Percentiles rank a stretch among this genome's conserved stretches.
phyloP scores from a whole-genome alignment of 768 basidiomycete genomes.

The Xerocomellus chrysenteron region DNA sequence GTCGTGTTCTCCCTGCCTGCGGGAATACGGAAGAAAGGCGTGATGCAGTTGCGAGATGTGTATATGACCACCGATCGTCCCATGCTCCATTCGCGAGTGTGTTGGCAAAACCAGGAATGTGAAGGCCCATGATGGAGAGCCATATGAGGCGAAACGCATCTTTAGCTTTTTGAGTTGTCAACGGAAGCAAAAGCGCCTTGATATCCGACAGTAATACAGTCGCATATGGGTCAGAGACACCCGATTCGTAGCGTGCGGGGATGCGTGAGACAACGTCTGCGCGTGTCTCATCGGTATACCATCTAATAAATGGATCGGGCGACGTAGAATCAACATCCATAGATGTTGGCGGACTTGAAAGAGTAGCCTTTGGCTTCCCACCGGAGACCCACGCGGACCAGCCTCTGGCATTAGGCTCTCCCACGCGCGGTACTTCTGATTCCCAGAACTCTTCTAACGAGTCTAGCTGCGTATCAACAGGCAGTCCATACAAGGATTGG shows the following conservation, averaged over 20 bases:
- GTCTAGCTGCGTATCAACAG: constrained; percentile 51
- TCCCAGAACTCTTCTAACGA: constrained; percentile 84
- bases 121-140: constrained; percentile 69
- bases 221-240: constrained; percentile 65
- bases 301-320: constrained; percentile 66
- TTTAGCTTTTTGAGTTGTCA: constrained; percentile 47
- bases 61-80: constrained; percentile 70
- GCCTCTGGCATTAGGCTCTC: constrained; percentile 63
- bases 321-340: constrained; percentile 26
- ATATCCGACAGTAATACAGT: constrained; percentile 75
- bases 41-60: constrained; percentile 43
- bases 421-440: constrained; percentile 71
- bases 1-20: constrained; percentile 25
- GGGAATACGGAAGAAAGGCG: constrained; percentile 58
- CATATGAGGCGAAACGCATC: constrained; percentile 63
- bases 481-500: constrained; percentile 37
- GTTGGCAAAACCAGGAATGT: constrained; percentile 62
- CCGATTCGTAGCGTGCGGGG: constrained; percentile 55
- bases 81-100: constrained; percentile 43
- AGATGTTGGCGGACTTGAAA: constrained; percentile 5
- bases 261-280: constrained; percentile 44
- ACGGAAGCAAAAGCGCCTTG: constrained; percentile 50
- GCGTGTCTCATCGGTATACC: constrained; percentile 57
- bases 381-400: constrained; percentile 64
- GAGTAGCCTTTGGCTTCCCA: constrained; percentile 36